Conservation (phyloP, 2,329 filamentous ascomycete species). For the Fusarium nodosum region DNA sequence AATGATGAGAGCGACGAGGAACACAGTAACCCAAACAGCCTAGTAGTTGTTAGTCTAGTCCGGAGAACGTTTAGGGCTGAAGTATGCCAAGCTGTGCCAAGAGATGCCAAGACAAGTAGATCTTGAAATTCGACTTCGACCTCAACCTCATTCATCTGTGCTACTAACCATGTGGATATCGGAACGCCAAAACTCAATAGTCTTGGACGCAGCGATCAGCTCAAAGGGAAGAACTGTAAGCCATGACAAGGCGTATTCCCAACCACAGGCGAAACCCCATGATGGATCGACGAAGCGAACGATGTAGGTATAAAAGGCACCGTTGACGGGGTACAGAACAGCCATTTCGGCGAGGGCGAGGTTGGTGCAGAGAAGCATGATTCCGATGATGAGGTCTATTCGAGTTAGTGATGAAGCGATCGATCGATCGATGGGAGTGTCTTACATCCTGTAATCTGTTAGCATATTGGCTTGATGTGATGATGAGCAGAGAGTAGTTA, state of each 20-base stretch:
- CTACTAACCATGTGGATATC: conserved; percentile 64
- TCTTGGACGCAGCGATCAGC: conserved; percentile 86
- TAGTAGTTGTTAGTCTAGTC: conserved; percentile 8
- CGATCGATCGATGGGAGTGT: not conserved
- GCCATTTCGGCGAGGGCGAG: conserved; percentile 93
- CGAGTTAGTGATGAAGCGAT: not conserved
- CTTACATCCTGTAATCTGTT: conserved; percentile 26
- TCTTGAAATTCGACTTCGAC: not conserved
- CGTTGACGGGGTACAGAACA: conserved; percentile 89
- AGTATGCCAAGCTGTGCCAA: conserved; percentile 11
- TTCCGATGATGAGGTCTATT: conserved; percentile 54
- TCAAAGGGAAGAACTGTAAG: conserved; percentile 85
- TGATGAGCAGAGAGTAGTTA: conserved; percentile 52
- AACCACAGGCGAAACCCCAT: conserved; percentile 95
- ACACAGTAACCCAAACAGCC: conserved; percentile 85
- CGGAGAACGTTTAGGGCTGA: conserved; percentile 1
- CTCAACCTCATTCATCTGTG: too few species aligned
- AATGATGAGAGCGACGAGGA: conserved; percentile 77
- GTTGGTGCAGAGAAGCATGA: conserved; percentile 68
- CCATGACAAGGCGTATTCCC: conserved; percentile 95
- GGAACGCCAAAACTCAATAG: conserved; percentile 82
- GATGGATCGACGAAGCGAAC: conserved; percentile 93
- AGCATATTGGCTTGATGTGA: not conserved
- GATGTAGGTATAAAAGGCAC: conserved; percentile 92
- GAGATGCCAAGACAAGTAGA: not conserved